Percentiles rank a stretch among this genome's conserved stretches.
These are phyloP conservation scores for Gaertneriomyces sp. DNA, from an alignment of 192 early-diverging fungal genomes.

Conservation along the genomic window DNA sequence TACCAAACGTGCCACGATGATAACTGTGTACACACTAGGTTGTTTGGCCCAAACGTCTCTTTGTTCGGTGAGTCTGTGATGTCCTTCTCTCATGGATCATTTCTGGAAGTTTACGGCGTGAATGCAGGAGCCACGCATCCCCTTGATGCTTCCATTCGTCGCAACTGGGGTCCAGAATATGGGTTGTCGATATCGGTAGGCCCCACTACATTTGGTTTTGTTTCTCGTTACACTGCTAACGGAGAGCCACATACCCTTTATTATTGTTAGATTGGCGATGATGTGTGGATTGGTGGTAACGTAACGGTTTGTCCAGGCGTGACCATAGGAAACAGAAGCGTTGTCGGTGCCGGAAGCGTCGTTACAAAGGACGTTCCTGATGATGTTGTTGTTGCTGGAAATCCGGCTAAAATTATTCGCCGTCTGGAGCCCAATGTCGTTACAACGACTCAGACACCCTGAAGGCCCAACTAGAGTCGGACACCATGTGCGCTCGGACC, in stretches of 20 bases:
- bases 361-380: conserved; percentile 85
- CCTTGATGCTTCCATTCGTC: conserved; percentile 30
- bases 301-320: conserved; percentile 79
- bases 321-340: conserved; percentile 74
- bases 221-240: neutral
- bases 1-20: neutral
- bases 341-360: conserved; percentile 73
- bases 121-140: conserved; percentile 58
- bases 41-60: conserved; percentile 76
- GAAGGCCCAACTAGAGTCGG: too few relatives aligned
- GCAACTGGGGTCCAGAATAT: conserved; percentile 29
- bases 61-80: conserved; percentile 45
- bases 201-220: neutral
- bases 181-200: conserved; percentile 35
- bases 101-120: too few relatives aligned
- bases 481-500: too few relatives aligned
- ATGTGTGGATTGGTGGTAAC: conserved; percentile 86
- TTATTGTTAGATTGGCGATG: conserved; percentile 64
- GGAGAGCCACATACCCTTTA: neutral
- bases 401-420: conserved; percentile 77
- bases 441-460: too few relatives aligned
- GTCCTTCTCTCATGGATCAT: too few relatives aligned
- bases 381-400: conserved; percentile 77
- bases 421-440: conserved; percentile 24
- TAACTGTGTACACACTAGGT: conserved; percentile 51